These are phyloP conservation scores for Cladophialophora immunda DNA, from an alignment of 2,329 filamentous ascomycete genomes.

Conservation along the genomic window DNA sequence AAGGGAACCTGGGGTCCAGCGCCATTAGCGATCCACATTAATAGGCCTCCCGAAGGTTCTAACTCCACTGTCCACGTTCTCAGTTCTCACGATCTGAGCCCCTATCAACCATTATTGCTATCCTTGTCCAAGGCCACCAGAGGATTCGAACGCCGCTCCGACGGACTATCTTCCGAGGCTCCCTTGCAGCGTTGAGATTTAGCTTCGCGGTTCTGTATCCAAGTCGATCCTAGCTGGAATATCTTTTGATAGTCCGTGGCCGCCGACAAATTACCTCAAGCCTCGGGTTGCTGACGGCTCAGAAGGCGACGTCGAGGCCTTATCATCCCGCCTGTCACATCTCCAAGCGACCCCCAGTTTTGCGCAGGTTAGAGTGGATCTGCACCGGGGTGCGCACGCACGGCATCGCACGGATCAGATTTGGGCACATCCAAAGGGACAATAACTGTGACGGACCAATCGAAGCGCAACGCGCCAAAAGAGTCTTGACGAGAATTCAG, in stretches of 20 bases:
- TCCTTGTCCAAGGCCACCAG: not conserved
- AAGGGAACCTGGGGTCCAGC: constrained; percentile 1
- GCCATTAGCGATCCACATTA: constrained; percentile 8
- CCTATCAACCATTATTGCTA: not conserved
- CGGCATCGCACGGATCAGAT: constrained; percentile 24
- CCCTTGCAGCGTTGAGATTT: not conserved
- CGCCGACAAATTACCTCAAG: not conserved
- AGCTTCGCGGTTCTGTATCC: not conserved
- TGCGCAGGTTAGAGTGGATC: constrained; percentile 17
- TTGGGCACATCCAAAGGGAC: constrained; percentile 10
- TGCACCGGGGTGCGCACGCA: constrained; percentile 9
- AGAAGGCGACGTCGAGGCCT: constrained; percentile 4
- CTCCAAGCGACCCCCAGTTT: constrained; percentile 19
- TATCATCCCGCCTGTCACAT: not conserved
- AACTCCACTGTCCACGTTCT: constrained; percentile 11
- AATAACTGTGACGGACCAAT: not conserved
- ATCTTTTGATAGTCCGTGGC: not conserved
- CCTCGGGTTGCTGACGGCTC: not conserved
- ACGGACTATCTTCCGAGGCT: not conserved
- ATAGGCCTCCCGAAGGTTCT: constrained; percentile 9
- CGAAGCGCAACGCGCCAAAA: not conserved
- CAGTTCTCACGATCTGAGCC: constrained; percentile 1
- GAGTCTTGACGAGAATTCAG: not conserved
- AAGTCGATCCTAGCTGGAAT: not conserved
- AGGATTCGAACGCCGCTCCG: not conserved